These are phyloP conservation scores for Talaromyces sp. DNA, from an alignment of 2,329 filamentous ascomycete genomes.

Conservation along the genomic window DNA sequence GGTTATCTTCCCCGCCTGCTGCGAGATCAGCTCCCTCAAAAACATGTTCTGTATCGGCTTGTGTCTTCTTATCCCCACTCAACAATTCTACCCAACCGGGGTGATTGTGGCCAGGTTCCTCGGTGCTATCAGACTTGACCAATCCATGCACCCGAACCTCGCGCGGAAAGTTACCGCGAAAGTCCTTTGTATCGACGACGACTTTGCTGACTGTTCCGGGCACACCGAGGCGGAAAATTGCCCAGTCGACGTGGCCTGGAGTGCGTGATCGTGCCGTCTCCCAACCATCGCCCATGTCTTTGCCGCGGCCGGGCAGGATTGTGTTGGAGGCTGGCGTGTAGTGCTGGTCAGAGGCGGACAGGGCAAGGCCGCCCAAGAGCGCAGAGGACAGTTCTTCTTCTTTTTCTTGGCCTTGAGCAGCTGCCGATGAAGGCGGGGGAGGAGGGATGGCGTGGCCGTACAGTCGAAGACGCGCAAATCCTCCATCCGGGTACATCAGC, in stretches of 20 bases:
- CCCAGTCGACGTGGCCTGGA: constrained; percentile 40
- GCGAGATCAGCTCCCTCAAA: constrained; percentile 45
- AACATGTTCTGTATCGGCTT: constrained; percentile 38
- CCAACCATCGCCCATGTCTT: constrained; percentile 44
- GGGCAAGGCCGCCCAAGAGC: constrained; percentile 36
- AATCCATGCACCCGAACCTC: constrained; percentile 37
- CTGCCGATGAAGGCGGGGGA: constrained; percentile 12
- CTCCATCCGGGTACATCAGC: constrained; percentile 44
- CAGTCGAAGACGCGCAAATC: constrained; percentile 38
- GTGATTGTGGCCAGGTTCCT: constrained; percentile 30
- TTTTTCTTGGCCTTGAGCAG: constrained; percentile 10
- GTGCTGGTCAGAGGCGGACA: constrained; percentile 39
- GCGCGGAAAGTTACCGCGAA: constrained; percentile 42
- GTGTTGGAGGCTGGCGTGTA: constrained; percentile 38
- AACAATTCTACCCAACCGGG: constrained; percentile 34
- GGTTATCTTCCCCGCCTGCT: constrained; percentile 61
- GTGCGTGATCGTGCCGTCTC: constrained; percentile 38
- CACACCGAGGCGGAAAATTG: constrained; percentile 35
- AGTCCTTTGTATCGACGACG: constrained; percentile 43
- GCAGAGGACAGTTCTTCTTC: constrained; percentile 42
- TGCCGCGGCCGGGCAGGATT: constrained; percentile 38
- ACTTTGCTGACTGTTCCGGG: constrained; percentile 34
- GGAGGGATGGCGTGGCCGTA: constrained; percentile 41
- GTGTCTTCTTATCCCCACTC: constrained; percentile 31
- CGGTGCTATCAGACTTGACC: constrained; percentile 16